Evolutionary conservation across 129 eudicot genomes (phyloP).

Genomic region (Artemisia annua): DNA sequence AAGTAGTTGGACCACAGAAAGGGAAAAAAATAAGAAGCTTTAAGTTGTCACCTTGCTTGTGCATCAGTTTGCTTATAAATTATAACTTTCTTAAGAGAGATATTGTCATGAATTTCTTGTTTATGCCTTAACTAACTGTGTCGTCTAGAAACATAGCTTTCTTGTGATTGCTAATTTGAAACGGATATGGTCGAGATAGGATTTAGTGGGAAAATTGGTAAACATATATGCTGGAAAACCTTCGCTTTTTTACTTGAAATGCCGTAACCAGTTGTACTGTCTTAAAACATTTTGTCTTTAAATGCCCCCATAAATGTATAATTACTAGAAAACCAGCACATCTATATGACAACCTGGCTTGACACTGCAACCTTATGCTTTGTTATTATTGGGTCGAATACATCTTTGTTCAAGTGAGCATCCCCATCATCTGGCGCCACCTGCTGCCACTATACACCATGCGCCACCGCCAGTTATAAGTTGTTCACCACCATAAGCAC

Average conservation of each 20-base stretch:
- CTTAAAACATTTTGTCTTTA: too few species aligned
- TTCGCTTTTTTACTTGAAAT: not conserved
- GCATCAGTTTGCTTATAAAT: not conserved
- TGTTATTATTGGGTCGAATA: too few species aligned
- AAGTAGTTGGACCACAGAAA: not conserved
- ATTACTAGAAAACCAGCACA: too few species aligned
- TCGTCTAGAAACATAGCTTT: not conserved
- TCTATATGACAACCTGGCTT: too few species aligned
- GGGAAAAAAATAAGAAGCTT: not conserved
- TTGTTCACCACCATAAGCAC: too few species aligned
- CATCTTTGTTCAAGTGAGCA: too few species aligned
- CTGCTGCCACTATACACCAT: too few species aligned
- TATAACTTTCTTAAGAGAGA: not conserved
- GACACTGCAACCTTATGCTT: too few species aligned
- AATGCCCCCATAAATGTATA: too few species aligned
- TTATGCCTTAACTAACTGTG: not conserved
- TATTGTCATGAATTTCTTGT: constrained; percentile 3
- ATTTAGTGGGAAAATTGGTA: not conserved
- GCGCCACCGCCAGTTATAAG: too few species aligned
- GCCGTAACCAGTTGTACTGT: not conserved
- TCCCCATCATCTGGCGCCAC: too few species aligned
- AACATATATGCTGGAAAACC: not conserved
- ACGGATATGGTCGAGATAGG: not conserved
- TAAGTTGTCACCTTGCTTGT: not conserved
- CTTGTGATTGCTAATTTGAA: not conserved